Conservation (phyloP, 2,329 filamentous ascomycete species). For the Penicillium sp. region DNA sequence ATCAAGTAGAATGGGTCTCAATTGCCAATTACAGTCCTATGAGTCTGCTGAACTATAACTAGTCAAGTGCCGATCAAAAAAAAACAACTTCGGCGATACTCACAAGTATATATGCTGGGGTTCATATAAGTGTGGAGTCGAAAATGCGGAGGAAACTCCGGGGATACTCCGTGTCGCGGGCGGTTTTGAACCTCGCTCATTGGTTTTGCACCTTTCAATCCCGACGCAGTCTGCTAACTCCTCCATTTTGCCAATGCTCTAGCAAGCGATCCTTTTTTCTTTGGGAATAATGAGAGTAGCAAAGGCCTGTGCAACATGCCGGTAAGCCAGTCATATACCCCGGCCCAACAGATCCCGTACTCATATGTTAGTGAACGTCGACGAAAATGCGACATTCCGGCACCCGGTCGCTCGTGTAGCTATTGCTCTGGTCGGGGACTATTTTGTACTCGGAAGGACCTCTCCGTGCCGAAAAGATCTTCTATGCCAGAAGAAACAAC, state of each 20-base stretch:
- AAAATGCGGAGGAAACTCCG: constrained; percentile 7
- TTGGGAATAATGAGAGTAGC: constrained; percentile 2
- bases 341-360: not conserved
- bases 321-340: not conserved
- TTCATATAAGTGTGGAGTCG: not conserved
- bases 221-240: not conserved
- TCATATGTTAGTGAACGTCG: constrained; percentile 12
- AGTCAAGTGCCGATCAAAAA: not conserved
- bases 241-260: not conserved
- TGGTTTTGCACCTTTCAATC: not conserved
- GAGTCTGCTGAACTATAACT: not conserved
- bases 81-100: not conserved
- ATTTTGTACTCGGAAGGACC: not conserved
- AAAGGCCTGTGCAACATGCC: constrained; percentile 6
- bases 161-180: constrained; percentile 3
- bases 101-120: not conserved
- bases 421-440: constrained; percentile 12
- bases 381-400: constrained; percentile 14
- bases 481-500: not conserved
- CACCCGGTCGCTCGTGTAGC: constrained; percentile 10
- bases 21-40: not conserved
- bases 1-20: not conserved
- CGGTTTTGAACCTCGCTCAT: constrained; percentile 4
- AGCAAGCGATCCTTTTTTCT: not conserved
- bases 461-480: not conserved